Evolutionary conservation across 495 filamentous ascomycete species (phyloP), one percentile per base, ranked within the genome.

Genomic region (Poronia punctata): DNA sequence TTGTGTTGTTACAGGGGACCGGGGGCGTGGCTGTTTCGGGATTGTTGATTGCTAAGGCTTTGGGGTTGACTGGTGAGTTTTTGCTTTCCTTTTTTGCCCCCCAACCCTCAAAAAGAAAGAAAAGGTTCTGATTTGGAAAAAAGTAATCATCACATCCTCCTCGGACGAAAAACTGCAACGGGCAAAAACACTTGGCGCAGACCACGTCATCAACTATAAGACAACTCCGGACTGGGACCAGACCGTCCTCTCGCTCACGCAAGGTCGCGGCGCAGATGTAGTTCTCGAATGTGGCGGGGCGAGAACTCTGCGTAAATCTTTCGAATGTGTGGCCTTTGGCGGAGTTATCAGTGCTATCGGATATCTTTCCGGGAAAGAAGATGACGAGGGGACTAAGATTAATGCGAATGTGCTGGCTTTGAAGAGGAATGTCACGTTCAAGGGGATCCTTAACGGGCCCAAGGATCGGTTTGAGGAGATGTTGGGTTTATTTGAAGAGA

Each of bases 271-370:
- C 24, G 68, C 59, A 0, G 66, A 72, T 43, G 56, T 70, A 30
- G 66, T 78, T 22, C 52, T 78, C 24, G 72, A 78, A 44, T 62
- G 67, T 41, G 72, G 70, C 1, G 72, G 71, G 7, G 61, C 65
- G 19, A 35, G 52, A 11, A 76, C 72, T 7, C 36, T 74, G 27
- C 15, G 43, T 12, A 57, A 61, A 33, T 60, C 55, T 3, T 65
- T 72, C 40, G 59, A 64, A 7, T 60, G 59, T 23, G 52, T 71
- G 7, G 57, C 57, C 6, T 66, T 68, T 47, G 60, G 63, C 3
- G 70, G 70, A 5, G 30, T 66, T 5, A 68, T 76, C 38, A 56
- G 61, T 38, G 60, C 52, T 26, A 65, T 71, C 51, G 68, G 70
- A 11, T 66, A 68, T 43, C 41, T 67, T 1, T 60, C 56, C 3